Base-by-base conservation (phyloP, 2,329 filamentous ascomycete genomes). In the Pseudocercospora vitis region DNA sequence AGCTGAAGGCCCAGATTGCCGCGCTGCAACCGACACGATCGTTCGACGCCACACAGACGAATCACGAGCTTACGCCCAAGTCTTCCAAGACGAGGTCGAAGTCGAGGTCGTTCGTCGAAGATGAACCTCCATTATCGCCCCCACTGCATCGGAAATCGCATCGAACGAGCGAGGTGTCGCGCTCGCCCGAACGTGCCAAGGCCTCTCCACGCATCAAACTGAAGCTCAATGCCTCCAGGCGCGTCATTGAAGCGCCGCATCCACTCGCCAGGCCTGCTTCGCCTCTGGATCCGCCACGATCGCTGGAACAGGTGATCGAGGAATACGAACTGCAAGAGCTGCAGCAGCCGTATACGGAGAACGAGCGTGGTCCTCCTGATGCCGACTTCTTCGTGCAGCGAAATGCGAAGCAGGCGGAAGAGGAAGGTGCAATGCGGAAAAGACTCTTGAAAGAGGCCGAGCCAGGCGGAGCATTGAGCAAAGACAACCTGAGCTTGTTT, bases 401-500 rank as follows among this genome's bases (percentile, higher is more conserved):
- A 7, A 53, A 60, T 19, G 53, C 55, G 26, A 61, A 60, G 37
- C 59, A 63, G 21, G 67, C 66, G 7, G 48, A 56, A 3, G 63
- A 64, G 21, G 67, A 70, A 45, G 64, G 54, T 48, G 59, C 55
- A 28, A 64, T 61, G 60, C 60, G 58, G 46, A 76, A 1, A 82
- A 86, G 51, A 81, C 85, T 73, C 23, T 83, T 91, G 60, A 75
- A 84, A 44, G 91, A 90, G 59, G 83, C 84, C 3, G 78, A 88
- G 64, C 82, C 85, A 4, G 91, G 91, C 12, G 89, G 90, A 2
- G 69, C 91, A 3, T 77, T 96, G 23, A 90, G 87, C 47, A 75
- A 79, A 50, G 83, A 84, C 55, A 78, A 57, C 14, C 14, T 88
- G 88, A 65, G 60, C 31, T 42, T 68, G n/a, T 68, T 60, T 37